These are phyloP conservation scores for Colletotrichum lupini DNA, from an alignment of 2,329 filamentous ascomycete species.

Conservation along the genomic window DNA sequence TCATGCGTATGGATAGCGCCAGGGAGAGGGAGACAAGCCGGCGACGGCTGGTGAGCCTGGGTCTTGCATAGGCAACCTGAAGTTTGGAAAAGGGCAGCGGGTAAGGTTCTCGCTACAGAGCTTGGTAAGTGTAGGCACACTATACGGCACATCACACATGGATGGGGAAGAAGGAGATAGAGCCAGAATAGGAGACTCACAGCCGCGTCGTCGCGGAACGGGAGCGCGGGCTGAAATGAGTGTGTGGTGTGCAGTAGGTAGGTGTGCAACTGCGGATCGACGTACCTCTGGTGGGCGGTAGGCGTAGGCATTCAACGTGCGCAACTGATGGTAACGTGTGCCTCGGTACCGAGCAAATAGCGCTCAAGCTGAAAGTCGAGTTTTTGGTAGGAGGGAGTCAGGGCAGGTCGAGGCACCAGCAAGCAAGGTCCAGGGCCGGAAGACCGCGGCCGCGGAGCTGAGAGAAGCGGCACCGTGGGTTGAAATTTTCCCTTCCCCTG, in stretches of 20 bases:
- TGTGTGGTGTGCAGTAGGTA: not conserved
- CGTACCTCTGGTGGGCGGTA: not conserved
- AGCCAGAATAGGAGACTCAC: constrained; percentile 27
- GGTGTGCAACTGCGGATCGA: not conserved
- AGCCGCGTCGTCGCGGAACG: constrained; percentile 27
- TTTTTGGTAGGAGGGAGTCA: constrained; percentile 4
- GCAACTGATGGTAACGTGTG: constrained; percentile 8
- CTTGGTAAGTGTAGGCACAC: constrained; percentile 3
- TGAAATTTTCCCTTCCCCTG: not conserved
- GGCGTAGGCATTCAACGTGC: not conserved
- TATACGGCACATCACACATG: not conserved
- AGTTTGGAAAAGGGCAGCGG: constrained; percentile 25
- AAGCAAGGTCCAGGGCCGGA: constrained; percentile 30
- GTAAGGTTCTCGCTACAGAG: constrained; percentile 11
- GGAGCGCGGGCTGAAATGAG: constrained; percentile 23
- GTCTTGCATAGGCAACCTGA: constrained; percentile 28
- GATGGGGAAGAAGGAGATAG: constrained; percentile 23
- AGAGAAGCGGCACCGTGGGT: constrained; percentile 15
- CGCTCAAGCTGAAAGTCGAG: not conserved
- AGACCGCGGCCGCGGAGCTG: constrained; percentile 31
- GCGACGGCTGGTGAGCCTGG: constrained; percentile 15
- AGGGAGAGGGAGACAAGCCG: constrained; percentile 12
- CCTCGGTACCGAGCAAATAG: constrained; percentile 28
- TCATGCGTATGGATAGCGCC: constrained; percentile 7
- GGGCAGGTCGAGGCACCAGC: not conserved